A percentile compares a stretch with the other conserved stretches of the same genome.
These are phyloP conservation scores for Colletotrichum lupini DNA, from an alignment of 2,329 filamentous ascomycete species.

Conservation along the genomic window DNA sequence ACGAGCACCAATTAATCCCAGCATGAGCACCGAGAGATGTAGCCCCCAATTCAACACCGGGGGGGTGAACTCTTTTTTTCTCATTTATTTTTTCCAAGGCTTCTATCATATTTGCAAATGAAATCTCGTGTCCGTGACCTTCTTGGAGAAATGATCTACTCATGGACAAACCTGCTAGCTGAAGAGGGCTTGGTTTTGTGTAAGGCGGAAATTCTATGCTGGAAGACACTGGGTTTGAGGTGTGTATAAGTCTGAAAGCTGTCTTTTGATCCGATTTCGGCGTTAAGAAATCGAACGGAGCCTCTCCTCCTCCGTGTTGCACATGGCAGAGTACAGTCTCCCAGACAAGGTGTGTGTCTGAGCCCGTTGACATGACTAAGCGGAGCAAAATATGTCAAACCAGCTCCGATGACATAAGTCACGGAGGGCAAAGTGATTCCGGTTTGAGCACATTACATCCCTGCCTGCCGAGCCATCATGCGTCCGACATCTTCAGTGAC, in stretches of 20 bases:
- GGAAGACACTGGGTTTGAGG: neutral
- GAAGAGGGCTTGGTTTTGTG: neutral
- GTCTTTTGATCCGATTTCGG: neutral
- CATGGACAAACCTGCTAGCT: too few species aligned
- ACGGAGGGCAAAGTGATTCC: neutral
- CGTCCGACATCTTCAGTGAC: neutral
- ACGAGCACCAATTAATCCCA: too few species aligned
- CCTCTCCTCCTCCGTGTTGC: neutral
- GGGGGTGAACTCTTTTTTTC: too few species aligned
- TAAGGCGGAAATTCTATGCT: neutral
- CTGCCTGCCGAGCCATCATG: neutral
- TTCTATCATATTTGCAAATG: too few species aligned
- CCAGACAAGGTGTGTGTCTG: too few species aligned
- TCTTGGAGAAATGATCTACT: too few species aligned
- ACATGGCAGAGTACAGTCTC: too few species aligned
- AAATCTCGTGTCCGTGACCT: too few species aligned
- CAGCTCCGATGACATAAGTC: neutral
- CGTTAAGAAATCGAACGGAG: neutral
- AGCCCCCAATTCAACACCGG: too few species aligned
- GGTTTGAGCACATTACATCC: neutral
- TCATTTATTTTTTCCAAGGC: too few species aligned
- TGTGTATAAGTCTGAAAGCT: neutral
- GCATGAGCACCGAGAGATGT: too few species aligned
- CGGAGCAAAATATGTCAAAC: neutral
- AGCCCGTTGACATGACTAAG: neutral